Conservation (phyloP, 768 basidiomycete genomes). For the Mycena chlorophos region DNA sequence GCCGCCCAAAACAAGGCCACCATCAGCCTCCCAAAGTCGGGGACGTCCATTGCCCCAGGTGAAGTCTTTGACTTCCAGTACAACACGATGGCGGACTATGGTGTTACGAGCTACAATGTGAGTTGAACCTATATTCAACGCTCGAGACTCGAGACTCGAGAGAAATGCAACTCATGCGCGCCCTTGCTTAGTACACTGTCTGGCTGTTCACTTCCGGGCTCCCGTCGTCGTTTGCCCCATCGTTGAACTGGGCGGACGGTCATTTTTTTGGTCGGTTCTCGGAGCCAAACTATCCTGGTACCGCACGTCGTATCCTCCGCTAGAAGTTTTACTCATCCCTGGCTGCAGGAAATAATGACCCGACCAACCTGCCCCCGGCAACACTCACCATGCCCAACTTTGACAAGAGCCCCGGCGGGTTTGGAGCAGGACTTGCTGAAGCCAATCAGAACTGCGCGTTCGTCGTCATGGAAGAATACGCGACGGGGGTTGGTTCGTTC, state of each 20-base stretch:
- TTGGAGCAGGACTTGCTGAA: constrained; percentile 33
- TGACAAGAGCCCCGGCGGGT: constrained; percentile 40
- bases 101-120: constrained; percentile 39
- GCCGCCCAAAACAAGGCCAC: no score
- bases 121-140: neutral
- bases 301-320: neutral
- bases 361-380: constrained; percentile 38
- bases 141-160: no score
- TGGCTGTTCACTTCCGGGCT: constrained; percentile 36
- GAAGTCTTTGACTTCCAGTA: constrained; percentile 42
- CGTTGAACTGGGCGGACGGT: constrained; percentile 36
- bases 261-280: constrained; percentile 48
- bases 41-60: constrained; percentile 45
- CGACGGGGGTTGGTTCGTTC: constrained; percentile 31
- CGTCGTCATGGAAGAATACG: constrained; percentile 46
- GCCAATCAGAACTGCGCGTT: constrained; percentile 36
- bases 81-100: constrained; percentile 40
- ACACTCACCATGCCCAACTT: constrained; percentile 49
- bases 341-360: constrained; percentile 40
- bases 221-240: constrained; percentile 27
- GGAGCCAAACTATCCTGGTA: constrained; percentile 45
- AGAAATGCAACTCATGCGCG: neutral
- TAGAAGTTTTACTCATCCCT: no score
- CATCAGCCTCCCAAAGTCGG: no score
- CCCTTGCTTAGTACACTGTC: constrained; percentile 35